Base-by-base conservation (phyloP, 805 yeast species). In the Jamesozyma piceae region DNA sequence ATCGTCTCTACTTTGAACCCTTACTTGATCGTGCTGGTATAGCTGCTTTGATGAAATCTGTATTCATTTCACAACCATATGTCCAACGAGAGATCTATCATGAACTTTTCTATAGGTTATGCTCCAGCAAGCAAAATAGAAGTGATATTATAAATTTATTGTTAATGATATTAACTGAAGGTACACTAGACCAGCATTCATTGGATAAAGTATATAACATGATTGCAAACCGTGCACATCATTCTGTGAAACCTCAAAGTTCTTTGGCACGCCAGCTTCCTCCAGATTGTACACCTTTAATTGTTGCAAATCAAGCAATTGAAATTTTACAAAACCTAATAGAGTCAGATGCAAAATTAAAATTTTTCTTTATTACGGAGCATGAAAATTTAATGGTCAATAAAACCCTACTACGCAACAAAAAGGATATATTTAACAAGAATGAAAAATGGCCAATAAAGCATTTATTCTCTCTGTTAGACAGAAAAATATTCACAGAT, bases 51-150 rank as follows among this genome's bases (percentile, higher is more conserved):
- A 58, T 85, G 42, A 73, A 87, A 46, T 68, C 85, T 37, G 65
- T 86, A 2, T 89, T 83, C 63, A 69, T 82, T 19, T 89, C 95
- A 1, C 84, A 80, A 50, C 72, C 78, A 1, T 73, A 75, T 51
- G 68, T 65, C 49, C 78, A 75, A 45, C 68, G 89, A 41, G 87
- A 78, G 43, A 64, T 71, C 2, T 68, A 84, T 38, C 80, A 80
- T 58, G 78, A 78, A 39, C 66, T 90, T 4, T 67, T 88, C 43
- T 75, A 75, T 19, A 77, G 74, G 47, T 55, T 88, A 38, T 83
- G 94, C 53, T 73, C 75, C 47, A 86, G 80, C 61, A 83, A 83
- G 58, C 94, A 82, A 49, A 82, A 84, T 5, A 66, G 96, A 42
- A 65, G 75, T 9, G 96, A 89, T 49, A 73, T 86, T 14, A 68